Base-by-base conservation (phyloP, 768 basidiomycete genomes). In the Pleurotus salmoneostramineus region DNA sequence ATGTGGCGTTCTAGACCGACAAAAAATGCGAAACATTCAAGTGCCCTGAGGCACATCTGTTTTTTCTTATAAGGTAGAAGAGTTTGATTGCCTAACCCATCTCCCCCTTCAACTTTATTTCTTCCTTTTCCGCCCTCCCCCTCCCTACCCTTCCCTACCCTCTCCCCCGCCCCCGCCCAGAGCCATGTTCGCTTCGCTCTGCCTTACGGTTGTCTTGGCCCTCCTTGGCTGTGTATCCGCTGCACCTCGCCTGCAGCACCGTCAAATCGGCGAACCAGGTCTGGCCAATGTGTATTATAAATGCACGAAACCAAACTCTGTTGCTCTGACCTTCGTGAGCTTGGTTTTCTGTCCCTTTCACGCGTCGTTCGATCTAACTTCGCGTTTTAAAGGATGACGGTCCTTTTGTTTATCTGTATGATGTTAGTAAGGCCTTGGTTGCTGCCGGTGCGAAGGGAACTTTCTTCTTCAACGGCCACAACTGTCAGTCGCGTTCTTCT, bases 281-380 rank as follows among this genome's bases (percentile, higher is more conserved):
- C 35, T 58, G 8, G 61, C 63, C 10, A 17, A 60, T 17, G 61
- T 72, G n/a, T 62, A 69, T 57, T 62, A 60, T 8, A 54, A 56
- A 12, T 71, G 71, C 58, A 66, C 64, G 6, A 59, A 63, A 4
- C 60, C 68, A 12, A 67, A 68, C 31, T 70, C 66, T 1, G 71
- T 61, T 8, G 69, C 69, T 6, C 60, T 72, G n/a, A 71, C 69
- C 42, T 72, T 70, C 55, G 70, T 69, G 33, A 43, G 65, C 21
- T 27, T 27, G 21, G 62, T 17, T 45, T n/a, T 45, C 14, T 50
- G 74, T 67, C 5, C 33, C 37, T n/a, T 44, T 17, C 21, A 27
- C 42, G 2, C 32, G 15, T 35, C 32, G 12, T 15, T 7, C 10
- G 6, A 5, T 47, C 10, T 50, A 12, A 15, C 2, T 50, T 33